A percentile compares a stretch with the other conserved stretches of the same genome.
Conservation (phyloP, 169 alveolate genomes). For the Plasmodium chabaudi region DNA sequence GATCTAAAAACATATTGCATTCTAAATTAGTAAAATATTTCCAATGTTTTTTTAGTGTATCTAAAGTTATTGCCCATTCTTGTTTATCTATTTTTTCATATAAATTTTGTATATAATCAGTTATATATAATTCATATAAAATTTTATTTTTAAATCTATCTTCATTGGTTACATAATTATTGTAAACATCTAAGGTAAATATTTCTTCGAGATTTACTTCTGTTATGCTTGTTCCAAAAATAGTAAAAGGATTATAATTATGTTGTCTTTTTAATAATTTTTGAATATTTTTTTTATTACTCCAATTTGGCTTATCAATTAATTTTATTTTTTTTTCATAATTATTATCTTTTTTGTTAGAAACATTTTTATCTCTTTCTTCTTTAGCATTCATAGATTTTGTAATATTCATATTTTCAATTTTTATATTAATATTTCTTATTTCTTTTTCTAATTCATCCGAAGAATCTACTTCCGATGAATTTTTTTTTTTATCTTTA, state of each 20-base stretch:
- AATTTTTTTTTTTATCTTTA: slow-evolving; percentile 4
- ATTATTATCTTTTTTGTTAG: neutral
- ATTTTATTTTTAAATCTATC: slow-evolving; percentile 55
- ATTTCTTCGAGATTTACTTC: slow-evolving; percentile 67
- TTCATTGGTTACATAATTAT: slow-evolving; percentile 64
- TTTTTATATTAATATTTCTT: slow-evolving; percentile 28
- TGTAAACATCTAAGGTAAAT: slow-evolving; percentile 60
- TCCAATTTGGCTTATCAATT: slow-evolving; percentile 54
- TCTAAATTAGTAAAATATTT: slow-evolving; percentile 53
- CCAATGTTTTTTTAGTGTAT: slow-evolving; percentile 58
- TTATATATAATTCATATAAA: slow-evolving; percentile 49
- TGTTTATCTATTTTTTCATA: slow-evolving; percentile 23
- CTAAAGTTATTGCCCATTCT: slow-evolving; percentile 42
- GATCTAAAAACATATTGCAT: slow-evolving; percentile 69
- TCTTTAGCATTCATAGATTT: slow-evolving; percentile 25
- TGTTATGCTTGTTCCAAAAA: slow-evolving; percentile 63
- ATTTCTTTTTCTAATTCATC: slow-evolving; percentile 66
- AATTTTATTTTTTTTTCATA: slow-evolving; percentile 72
- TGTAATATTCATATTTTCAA: slow-evolving; percentile 11
- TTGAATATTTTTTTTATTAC: slow-evolving; percentile 36
- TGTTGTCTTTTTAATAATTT: slow-evolving; percentile 45
- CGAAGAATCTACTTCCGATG: slow-evolving; percentile 8
- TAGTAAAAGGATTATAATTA: slow-evolving; percentile 66
- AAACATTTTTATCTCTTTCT: neutral
- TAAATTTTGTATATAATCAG: slow-evolving; percentile 57